These are phyloP conservation scores for Chernovozyma sophiae-reginae DNA, from an alignment of 1,139 yeast species.

Conservation along the genomic window DNA sequence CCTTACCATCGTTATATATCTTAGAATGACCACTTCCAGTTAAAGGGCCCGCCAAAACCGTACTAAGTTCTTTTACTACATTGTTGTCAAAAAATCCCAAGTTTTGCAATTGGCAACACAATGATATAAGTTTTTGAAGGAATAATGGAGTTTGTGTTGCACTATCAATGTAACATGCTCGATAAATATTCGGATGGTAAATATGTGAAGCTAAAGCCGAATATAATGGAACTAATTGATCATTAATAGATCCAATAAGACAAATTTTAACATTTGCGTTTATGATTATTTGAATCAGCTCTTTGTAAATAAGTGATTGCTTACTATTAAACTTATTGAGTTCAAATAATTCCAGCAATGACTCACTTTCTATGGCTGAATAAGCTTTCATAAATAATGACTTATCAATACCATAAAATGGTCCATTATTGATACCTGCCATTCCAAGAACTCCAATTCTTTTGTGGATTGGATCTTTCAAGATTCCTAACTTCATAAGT, in stretches of 20 bases:
- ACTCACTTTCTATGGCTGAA: constrained; percentile 84
- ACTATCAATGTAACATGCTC: constrained; percentile 87
- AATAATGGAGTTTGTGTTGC: constrained; percentile 46
- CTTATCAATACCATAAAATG: constrained; percentile 86
- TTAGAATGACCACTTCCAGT: constrained; percentile 95
- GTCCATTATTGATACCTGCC: constrained; percentile 96
- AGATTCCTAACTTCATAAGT: constrained; percentile 65
- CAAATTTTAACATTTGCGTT: constrained; percentile 71
- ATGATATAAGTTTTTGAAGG: constrained; percentile 41
- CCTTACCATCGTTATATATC: constrained; percentile 80
- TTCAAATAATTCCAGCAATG: constrained; percentile 80
- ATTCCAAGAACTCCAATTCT: constrained; percentile 76
- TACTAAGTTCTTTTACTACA: constrained; percentile 75
- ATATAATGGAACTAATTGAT: constrained; percentile 87
- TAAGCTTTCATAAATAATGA: constrained; percentile 81
- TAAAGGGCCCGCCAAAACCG: constrained; percentile 80
- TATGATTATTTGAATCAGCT: constrained; percentile 61
- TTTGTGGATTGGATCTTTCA: constrained; percentile 45
- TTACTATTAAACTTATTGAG: constrained; percentile 71
- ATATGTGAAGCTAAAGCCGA: constrained; percentile 82
- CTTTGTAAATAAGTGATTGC: constrained; percentile 68
- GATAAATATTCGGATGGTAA: constrained; percentile 82
- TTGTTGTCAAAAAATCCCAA: constrained; percentile 71
- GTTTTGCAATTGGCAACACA: constrained; percentile 52
- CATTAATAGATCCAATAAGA: constrained; percentile 84